Evolutionary conservation across 2,329 filamentous ascomycete species (phyloP).

Genomic region (Ascochyta rabiei): DNA sequence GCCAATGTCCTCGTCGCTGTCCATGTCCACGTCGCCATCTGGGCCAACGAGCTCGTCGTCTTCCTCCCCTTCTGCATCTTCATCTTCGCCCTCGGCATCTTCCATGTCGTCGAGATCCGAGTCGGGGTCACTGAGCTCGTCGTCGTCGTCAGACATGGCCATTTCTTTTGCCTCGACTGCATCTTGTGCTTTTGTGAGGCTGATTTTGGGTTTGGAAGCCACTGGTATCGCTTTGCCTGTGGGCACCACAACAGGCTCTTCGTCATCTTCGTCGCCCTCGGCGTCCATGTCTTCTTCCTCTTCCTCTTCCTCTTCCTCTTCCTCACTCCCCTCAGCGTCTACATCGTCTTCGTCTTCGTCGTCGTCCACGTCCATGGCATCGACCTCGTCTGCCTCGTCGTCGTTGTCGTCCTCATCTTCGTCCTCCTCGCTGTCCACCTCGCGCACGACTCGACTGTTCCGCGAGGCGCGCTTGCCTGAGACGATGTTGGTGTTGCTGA

Average conservation of each 20-base stretch:
- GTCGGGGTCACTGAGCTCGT: constrained; percentile 49
- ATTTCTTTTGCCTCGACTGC: constrained; percentile 59
- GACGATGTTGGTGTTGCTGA: constrained; percentile 46
- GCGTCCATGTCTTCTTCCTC: constrained; percentile 45
- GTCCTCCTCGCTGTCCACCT: constrained; percentile 51
- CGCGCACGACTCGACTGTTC: constrained; percentile 47
- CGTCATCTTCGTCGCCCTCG: constrained; percentile 48
- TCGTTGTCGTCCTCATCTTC: constrained; percentile 48
- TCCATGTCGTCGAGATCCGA: constrained; percentile 51
- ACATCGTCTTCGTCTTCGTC: constrained; percentile 48
- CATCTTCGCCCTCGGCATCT: constrained; percentile 56
- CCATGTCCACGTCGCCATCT: constrained; percentile 50
- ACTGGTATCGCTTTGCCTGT: constrained; percentile 33
- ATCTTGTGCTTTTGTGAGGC: constrained; percentile 43
- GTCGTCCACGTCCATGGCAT: constrained; percentile 51
- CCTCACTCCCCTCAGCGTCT: constrained; percentile 38
- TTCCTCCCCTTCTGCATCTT: constrained; percentile 50
- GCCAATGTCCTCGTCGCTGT: constrained; percentile 62
- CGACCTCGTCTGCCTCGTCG: constrained; percentile 48
- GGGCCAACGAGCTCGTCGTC: constrained; percentile 48
- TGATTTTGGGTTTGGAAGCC: constrained; percentile 45
- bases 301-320: constrained; percentile 39
- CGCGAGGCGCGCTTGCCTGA: constrained; percentile 47
- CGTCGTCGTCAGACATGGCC: constrained; percentile 55
- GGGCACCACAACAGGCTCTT: constrained; percentile 43